Conservation (phyloP, 139 green algal species). For the Marvania coccoides region DNA sequence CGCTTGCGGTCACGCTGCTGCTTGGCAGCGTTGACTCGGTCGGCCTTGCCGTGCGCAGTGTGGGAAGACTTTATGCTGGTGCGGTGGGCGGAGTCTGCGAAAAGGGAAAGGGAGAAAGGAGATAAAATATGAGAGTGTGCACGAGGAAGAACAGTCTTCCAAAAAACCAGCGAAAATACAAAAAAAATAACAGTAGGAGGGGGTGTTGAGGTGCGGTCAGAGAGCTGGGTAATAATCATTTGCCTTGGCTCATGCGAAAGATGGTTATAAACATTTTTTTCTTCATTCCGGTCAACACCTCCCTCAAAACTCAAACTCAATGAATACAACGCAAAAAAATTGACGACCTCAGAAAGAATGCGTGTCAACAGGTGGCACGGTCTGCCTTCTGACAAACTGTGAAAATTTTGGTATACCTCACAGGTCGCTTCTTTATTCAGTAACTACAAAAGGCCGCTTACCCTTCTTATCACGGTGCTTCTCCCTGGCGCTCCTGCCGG, state of each 20-base stretch:
- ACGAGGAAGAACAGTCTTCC: background rate
- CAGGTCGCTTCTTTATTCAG: background rate
- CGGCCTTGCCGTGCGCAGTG: conserved; percentile 35
- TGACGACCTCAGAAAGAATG: conserved; percentile 30
- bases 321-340: background rate
- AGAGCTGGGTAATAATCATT: conserved; percentile 6
- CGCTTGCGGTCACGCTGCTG: conserved; percentile 58
- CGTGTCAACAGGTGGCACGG: background rate
- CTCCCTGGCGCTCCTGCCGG: conserved; percentile 60
- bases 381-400: conserved; percentile 12
- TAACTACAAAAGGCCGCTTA: background rate
- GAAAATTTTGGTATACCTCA: background rate
- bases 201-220: background rate
- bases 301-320: background rate
- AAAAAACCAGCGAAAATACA: background rate
- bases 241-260: conserved; percentile 22
- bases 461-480: conserved; percentile 54
- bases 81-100: conserved; percentile 1
- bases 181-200: background rate
- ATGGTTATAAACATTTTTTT: conserved; percentile 16
- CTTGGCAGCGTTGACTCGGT: conserved; percentile 51
- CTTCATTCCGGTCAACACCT: conserved; percentile 7
- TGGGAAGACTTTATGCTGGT: conserved; percentile 9
- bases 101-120: background rate
- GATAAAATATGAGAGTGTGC: background rate